phyloP scores from a whole-genome alignment of 2,329 filamentous ascomycete species.

The Sphaerulina vaccinii region DNA sequence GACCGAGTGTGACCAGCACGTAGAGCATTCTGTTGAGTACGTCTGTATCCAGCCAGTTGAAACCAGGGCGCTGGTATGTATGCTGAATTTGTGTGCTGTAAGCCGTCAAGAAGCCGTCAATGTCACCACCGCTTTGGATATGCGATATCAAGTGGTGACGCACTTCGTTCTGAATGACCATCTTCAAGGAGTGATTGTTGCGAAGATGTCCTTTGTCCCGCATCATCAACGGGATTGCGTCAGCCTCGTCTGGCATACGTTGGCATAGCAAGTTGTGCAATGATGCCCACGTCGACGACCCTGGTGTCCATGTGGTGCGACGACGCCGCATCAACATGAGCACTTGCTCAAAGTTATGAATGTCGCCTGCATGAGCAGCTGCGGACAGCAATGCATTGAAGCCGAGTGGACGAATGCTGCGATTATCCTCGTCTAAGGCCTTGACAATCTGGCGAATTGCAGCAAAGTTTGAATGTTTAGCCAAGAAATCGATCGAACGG shows the following conservation, averaged over 20 bases:
- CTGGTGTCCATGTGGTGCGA: slow-evolving; percentile 18
- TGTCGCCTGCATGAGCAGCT: slow-evolving; percentile 26
- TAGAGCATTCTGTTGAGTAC: slow-evolving; percentile 28
- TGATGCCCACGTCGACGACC: slow-evolving; percentile 27
- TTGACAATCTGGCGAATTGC: slow-evolving; percentile 24
- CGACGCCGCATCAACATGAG: slow-evolving; percentile 29
- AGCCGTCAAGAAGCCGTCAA: slow-evolving; percentile 22
- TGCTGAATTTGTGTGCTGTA: slow-evolving; percentile 20
- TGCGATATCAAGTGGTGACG: slow-evolving; percentile 19
- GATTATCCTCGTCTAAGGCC: slow-evolving; percentile 18
- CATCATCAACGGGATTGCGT: slow-evolving; percentile 26
- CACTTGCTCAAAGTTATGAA: slow-evolving; percentile 31
- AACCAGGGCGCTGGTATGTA: slow-evolving; percentile 9
- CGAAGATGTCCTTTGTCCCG: slow-evolving; percentile 25
- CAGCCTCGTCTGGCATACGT: slow-evolving; percentile 13
- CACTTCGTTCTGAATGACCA: slow-evolving; percentile 15
- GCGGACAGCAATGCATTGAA: slow-evolving; percentile 29
- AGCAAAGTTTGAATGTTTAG: slow-evolving; percentile 20
- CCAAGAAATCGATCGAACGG: slow-evolving; percentile 26
- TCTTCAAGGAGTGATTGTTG: slow-evolving; percentile 13
- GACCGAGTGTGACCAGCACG: slow-evolving; percentile 25
- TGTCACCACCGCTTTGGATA: slow-evolving; percentile 16
- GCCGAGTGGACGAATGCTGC: slow-evolving; percentile 17
- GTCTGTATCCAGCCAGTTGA: slow-evolving; percentile 28
- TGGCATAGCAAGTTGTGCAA: slow-evolving; percentile 28